Base-by-base conservation (phyloP, 1,284 basidiomycete genomes). In the Trichosporon ovoides region DNA sequence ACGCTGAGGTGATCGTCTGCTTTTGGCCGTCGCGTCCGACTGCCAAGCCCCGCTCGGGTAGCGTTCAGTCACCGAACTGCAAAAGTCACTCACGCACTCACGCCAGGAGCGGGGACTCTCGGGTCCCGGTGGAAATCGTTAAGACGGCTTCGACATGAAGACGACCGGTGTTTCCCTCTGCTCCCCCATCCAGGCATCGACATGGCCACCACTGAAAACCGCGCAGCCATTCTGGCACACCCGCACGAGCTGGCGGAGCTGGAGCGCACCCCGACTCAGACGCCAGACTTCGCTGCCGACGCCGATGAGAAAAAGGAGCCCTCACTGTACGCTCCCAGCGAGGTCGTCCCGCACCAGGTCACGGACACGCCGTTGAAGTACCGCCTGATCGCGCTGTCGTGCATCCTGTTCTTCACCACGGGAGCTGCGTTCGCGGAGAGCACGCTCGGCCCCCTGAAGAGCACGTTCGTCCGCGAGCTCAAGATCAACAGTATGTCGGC, bases 361-460 rank as follows among this genome's bases (percentile, higher is more conserved):
- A 48, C 43, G 4, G 60, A 61, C 36, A 62, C 48, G 12, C 60
- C 60, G 2, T 38, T 54, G 20, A 56, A 54, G 28, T 57, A 57
- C 49, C 57, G 61, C 34, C 22, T 54, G 20, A 52, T 66, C 16
- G 71, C 71, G 1, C 65, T 73, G 16, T 54, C 54, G 22, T 64
- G 68, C 55, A 68, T 74, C 48, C n/a, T 73, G 19, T 67, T 74
- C 62, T 71, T 71, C 57, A 59, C 66, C 10, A 73, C 71, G 2
- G 71, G 74, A 5, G 63, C 66, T 1, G 59, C 60, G 18, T 76
- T 67, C 36, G 59, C 66, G 16, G 66, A 73, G 24, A 52, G 20
- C 16, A 68, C 71, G 6, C 55, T 76, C 2, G 66, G 70, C 16
- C 77, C 76, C 3, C 62, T 79, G 22, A 79, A 79, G 57, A 68